These are phyloP conservation scores for Linnemannia schmuckeri DNA, from an alignment of 192 early-diverging fungal species.

Conservation along the genomic window DNA sequence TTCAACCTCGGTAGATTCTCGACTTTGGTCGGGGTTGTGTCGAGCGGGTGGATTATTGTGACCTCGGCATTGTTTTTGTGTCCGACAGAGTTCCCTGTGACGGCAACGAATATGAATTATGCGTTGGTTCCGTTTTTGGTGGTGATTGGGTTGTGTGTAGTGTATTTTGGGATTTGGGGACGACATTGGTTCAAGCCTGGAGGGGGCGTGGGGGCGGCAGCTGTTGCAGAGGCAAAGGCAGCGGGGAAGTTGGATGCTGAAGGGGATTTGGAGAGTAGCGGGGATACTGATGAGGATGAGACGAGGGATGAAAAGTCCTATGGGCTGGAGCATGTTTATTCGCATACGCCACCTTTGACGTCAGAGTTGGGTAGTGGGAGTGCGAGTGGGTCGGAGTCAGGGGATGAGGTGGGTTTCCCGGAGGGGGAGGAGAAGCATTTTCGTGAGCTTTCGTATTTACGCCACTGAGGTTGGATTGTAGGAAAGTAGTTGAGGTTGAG, in stretches of 20 bases:
- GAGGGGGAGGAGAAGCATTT: not conserved
- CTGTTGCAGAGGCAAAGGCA: not conserved
- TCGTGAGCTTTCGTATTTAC: not conserved
- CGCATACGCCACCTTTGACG: constrained; percentile 9
- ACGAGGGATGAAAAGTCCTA: not conserved
- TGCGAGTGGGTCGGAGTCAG: not conserved
- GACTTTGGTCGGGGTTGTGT: constrained; percentile 36
- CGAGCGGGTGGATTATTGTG: constrained; percentile 47
- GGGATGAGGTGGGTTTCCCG: not conserved
- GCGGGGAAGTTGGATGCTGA: not conserved
- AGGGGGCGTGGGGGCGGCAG: not conserved
- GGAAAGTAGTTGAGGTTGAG: not conserved
- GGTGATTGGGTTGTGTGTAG: constrained; percentile 55
- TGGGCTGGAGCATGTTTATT: not conserved
- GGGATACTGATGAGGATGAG: not conserved
- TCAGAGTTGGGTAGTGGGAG: not conserved
- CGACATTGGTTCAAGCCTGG: constrained; percentile 60
- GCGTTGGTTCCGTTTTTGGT: constrained; percentile 53
- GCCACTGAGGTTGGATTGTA: too few species aligned
- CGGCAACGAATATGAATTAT: constrained; percentile 58
- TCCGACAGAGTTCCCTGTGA: constrained; percentile 50
- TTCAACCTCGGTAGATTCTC: constrained; percentile 58
- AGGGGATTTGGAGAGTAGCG: not conserved
- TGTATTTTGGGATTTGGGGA: constrained; percentile 60
- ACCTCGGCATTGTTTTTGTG: constrained; percentile 59